phyloP scores from a whole-genome alignment of 257 asterid genomes.

The Anisodus acutangulus region DNA sequence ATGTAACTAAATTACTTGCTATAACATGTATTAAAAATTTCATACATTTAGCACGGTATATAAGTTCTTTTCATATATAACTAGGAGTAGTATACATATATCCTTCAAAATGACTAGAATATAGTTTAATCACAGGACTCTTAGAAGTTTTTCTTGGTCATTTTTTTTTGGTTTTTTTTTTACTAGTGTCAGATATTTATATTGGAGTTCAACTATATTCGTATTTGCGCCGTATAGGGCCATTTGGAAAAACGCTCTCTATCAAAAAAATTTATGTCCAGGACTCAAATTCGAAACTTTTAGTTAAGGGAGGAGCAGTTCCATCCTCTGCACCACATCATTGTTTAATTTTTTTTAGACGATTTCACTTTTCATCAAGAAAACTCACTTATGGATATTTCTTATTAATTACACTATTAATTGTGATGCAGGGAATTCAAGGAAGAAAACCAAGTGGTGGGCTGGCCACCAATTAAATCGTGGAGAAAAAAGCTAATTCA shows the following conservation, averaged over 20 bases:
- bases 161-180: neutral
- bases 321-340: too few species aligned
- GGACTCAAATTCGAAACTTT: too few species aligned
- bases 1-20: neutral
- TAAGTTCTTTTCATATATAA: too few species aligned
- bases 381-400: neutral
- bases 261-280: too few species aligned
- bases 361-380: neutral
- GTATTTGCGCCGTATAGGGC: too few species aligned
- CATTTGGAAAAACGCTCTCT: too few species aligned
- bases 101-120: neutral
- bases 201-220: too few species aligned
- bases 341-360: neutral
- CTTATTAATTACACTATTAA: neutral
- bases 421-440: slow-evolving; percentile 34
- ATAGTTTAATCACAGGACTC: neutral
- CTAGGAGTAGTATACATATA: neutral
- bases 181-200: too few species aligned
- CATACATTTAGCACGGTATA: too few species aligned
- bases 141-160: neutral
- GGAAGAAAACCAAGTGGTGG: slow-evolving; percentile 40
- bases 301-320: too few species aligned
- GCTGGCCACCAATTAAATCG: slow-evolving; percentile 69
- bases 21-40: neutral
- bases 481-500: slow-evolving; percentile 56